These are phyloP conservation scores for Ascocoryne sarcoides DNA, from an alignment of 2,329 filamentous ascomycete genomes.

Conservation along the genomic window DNA sequence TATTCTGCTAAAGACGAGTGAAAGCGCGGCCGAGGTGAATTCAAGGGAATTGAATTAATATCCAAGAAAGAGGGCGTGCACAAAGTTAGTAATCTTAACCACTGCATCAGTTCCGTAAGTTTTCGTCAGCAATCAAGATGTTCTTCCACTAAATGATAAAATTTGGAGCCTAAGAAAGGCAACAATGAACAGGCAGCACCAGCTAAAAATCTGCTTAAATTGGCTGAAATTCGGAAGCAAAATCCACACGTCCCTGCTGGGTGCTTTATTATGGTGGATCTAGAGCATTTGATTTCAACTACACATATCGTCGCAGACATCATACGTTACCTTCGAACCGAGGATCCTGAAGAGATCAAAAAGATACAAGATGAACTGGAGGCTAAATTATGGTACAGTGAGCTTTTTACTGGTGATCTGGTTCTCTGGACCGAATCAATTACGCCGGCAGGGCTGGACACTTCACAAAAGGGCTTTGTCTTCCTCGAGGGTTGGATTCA, in stretches of 20 bases:
- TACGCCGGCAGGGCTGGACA: background rate
- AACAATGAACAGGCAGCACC: too few species aligned
- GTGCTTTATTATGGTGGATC: background rate
- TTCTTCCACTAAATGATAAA: too few species aligned
- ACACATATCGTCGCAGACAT: background rate
- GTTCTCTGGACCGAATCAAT: slow-evolving; percentile 6
- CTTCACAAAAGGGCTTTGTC: slow-evolving; percentile 2
- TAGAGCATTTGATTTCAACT: background rate
- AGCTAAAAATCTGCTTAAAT: background rate
- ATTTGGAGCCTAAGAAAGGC: too few species aligned
- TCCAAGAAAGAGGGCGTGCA: too few species aligned
- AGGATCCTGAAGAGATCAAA: background rate
- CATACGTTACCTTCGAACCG: background rate
- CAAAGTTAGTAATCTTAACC: too few species aligned
- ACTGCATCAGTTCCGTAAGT: too few species aligned
- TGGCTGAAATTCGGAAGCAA: background rate
- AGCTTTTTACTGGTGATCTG: slow-evolving; percentile 3
- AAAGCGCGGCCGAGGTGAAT: too few species aligned
- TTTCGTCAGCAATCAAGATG: too few species aligned
- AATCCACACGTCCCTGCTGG: background rate
- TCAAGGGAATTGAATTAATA: too few species aligned
- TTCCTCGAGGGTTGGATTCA: slow-evolving; percentile 7
- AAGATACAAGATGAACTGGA: background rate
- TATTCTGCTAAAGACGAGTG: too few species aligned
- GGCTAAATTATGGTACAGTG: background rate